phyloP scores from a whole-genome alignment of 352 stramenopile genomes.

The Phytophthora pluvialis region DNA sequence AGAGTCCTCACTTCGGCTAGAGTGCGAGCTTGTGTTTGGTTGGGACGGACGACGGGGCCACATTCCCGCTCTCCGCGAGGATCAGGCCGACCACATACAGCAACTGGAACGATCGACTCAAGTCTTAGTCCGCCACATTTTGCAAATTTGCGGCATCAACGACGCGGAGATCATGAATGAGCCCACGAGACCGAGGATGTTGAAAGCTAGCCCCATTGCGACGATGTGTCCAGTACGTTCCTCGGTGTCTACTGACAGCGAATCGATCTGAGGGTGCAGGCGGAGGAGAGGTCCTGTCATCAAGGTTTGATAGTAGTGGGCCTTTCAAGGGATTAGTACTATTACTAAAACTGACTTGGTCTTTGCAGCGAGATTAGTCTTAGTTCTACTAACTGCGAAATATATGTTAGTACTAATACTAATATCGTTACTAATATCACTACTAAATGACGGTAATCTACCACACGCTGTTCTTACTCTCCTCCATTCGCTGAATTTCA shows the following conservation, averaged over 20 bases:
- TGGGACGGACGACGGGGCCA: neutral
- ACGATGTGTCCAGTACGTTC: neutral
- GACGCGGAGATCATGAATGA: neutral
- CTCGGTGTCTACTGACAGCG: neutral
- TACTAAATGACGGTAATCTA: too few relatives aligned
- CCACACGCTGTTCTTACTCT: too few relatives aligned
- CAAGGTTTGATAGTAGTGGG: too few relatives aligned
- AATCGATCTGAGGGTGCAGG: neutral
- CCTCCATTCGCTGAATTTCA: too few relatives aligned
- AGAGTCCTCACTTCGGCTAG: too few relatives aligned
- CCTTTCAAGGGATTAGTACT: too few relatives aligned
- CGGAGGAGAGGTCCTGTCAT: too few relatives aligned
- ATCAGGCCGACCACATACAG: neutral
- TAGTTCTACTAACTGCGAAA: too few relatives aligned
- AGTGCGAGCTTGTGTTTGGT: neutral
- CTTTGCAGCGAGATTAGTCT: too few relatives aligned
- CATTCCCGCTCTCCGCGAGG: neutral
- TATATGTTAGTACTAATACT: too few relatives aligned
- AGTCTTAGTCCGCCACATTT: neutral
- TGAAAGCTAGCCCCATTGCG: neutral
- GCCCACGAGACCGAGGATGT: neutral
- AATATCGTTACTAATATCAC: too few relatives aligned
- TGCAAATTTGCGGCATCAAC: neutral
- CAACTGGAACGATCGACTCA: neutral
- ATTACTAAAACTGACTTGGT: too few relatives aligned